A percentile compares a stretch with the other conserved stretches of the same genome.
These are phyloP conservation scores for Bryoerythrophyllum caledonicum DNA, from an alignment of 225 moss, liverwort and hornwort genomes.

Conservation along the genomic window DNA sequence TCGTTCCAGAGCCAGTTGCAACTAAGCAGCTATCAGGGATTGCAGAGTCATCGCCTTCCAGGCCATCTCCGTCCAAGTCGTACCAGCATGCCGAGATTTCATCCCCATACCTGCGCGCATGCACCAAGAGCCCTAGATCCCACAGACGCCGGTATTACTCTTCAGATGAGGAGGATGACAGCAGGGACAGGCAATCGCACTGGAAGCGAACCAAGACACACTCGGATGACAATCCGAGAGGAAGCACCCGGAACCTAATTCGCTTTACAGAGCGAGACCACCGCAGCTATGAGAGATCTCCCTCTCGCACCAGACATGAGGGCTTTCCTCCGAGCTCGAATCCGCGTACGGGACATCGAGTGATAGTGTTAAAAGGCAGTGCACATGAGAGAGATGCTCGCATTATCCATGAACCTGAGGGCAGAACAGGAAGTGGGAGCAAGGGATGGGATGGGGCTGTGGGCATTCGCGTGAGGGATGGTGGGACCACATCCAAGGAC, in stretches of 20 bases:
- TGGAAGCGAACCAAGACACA: slow-evolving; percentile 50
- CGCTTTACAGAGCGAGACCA: slow-evolving; percentile 26
- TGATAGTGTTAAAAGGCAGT: slow-evolving; percentile 12
- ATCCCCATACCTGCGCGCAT: slow-evolving; percentile 1
- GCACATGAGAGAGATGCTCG: slow-evolving; percentile 26
- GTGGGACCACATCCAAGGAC: slow-evolving; percentile 47
- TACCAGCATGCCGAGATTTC: slow-evolving; percentile 23
- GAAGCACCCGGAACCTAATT: slow-evolving; percentile 16
- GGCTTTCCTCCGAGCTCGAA: slow-evolving; percentile 5
- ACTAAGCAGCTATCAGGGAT: slow-evolving; percentile 26
- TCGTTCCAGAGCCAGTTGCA: slow-evolving; percentile 35
- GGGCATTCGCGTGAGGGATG: slow-evolving; percentile 30
- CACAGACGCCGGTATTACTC: slow-evolving; percentile 25
- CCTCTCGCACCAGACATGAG: slow-evolving; percentile 4
- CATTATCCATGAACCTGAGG: slow-evolving; percentile 15
- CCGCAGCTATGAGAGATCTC: slow-evolving; percentile 15
- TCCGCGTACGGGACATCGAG: slow-evolving; percentile 17
- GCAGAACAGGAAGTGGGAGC: slow-evolving; percentile 5
- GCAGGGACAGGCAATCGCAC: slow-evolving; percentile 49
- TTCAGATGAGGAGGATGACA: slow-evolving; percentile 45
- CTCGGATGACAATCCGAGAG: slow-evolving; percentile 25
- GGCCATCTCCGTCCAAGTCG: slow-evolving; percentile 17
- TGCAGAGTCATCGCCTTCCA: slow-evolving; percentile 21
- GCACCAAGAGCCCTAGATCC: slow-evolving; percentile 15
- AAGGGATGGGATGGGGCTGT: slow-evolving; percentile 28